These are phyloP conservation scores for Lojkania enalia DNA, from an alignment of 2,329 filamentous ascomycete species.

Conservation along the genomic window DNA sequence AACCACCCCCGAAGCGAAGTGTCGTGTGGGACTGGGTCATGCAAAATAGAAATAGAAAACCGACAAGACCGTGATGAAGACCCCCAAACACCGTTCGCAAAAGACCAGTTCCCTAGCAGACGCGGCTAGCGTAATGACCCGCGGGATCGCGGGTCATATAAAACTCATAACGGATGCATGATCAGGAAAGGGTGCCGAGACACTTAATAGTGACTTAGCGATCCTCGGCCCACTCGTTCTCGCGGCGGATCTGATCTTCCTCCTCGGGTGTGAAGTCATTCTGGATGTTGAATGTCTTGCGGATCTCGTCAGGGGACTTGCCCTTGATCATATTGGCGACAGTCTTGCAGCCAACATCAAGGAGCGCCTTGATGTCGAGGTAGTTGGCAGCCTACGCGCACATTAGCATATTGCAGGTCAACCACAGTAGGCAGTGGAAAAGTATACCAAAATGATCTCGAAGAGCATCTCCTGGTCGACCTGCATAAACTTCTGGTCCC, in stretches of 20 bases:
- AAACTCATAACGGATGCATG: not conserved
- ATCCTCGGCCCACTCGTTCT: conserved; percentile 57
- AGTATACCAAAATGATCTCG: conserved; percentile 89
- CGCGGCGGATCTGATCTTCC: conserved; percentile 81
- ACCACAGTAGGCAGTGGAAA: not conserved
- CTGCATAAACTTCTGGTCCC: conserved; percentile 99
- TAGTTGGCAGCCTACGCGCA: conserved; percentile 84
- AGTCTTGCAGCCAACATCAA: conserved; percentile 98
- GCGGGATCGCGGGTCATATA: not conserved
- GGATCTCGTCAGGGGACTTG: conserved; percentile 98
- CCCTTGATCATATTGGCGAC: conserved; percentile 99
- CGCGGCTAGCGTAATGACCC: not conserved
- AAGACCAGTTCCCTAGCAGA: not conserved
- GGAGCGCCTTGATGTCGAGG: conserved; percentile 95
- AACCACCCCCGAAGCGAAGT: no score
- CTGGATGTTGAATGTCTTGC: conserved; percentile 99
- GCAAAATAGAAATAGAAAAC: conserved; percentile 3
- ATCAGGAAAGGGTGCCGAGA: not conserved
- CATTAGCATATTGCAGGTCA: conserved; percentile 14
- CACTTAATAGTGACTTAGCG: no score
- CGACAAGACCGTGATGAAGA: conserved; percentile 1
- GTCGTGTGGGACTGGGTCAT: conserved; percentile 1
- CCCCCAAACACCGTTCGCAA: conserved; percentile 7
- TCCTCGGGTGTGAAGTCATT: conserved; percentile 99
- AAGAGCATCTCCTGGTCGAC: conserved; percentile 99